Percentiles rank a stretch among this genome's conserved stretches.
phyloP scores from a whole-genome alignment of 2,329 filamentous ascomycete genomes.

The Paraconiothyrium brasiliense region DNA sequence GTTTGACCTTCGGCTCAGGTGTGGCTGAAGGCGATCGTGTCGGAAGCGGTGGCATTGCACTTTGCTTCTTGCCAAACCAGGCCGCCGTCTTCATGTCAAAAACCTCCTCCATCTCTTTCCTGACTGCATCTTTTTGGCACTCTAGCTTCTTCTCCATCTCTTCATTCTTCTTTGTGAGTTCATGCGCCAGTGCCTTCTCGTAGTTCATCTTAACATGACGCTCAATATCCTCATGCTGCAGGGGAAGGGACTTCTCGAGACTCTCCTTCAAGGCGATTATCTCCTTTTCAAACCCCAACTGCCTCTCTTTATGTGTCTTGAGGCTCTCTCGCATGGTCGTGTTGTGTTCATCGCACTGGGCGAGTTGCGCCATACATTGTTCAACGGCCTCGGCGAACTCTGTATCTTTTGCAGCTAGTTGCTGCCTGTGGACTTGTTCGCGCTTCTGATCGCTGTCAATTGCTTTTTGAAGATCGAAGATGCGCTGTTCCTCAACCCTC shows the following conservation, averaged over 20 bases:
- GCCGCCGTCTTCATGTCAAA: too few species aligned
- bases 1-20: too few species aligned
- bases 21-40: too few species aligned
- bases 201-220: background rate
- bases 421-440: background rate
- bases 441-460: background rate
- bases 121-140: background rate
- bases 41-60: too few species aligned
- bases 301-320: background rate
- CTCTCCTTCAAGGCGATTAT: too few species aligned
- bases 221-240: background rate
- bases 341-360: background rate
- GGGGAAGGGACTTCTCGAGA: background rate
- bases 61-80: too few species aligned
- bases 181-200: background rate
- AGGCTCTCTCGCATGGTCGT: background rate
- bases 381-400: background rate
- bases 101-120: too few species aligned
- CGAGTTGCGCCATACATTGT: background rate
- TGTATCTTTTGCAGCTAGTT: background rate
- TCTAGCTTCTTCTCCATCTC: background rate
- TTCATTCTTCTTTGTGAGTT: background rate
- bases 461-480: background rate
- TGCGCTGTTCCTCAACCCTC: background rate
- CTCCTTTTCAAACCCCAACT: background rate